These are phyloP conservation scores for Corniculantispora saksenae DNA, from an alignment of 2,329 filamentous ascomycete species.

Conservation along the genomic window DNA sequence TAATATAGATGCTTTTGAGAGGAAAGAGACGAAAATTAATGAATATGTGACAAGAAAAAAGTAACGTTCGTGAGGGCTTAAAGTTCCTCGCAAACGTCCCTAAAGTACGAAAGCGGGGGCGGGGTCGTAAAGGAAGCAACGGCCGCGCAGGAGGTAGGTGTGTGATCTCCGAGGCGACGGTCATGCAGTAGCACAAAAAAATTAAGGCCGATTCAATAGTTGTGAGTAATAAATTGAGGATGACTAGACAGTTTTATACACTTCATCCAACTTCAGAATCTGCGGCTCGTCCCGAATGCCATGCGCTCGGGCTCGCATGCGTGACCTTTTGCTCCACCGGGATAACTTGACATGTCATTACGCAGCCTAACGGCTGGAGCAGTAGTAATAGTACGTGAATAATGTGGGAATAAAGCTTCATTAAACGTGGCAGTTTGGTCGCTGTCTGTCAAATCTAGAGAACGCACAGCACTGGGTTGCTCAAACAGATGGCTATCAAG, in stretches of 20 bases:
- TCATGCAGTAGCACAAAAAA: not conserved
- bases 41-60: not conserved
- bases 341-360: not conserved
- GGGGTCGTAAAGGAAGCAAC: slow-evolving; percentile 12
- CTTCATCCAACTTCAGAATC: not conserved
- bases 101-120: slow-evolving; percentile 13
- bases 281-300: slow-evolving; percentile 14
- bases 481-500: no score
- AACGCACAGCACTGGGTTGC: not conserved
- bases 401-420: not conserved
- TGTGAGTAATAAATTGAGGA: not conserved
- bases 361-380: not conserved
- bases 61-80: slow-evolving; percentile 4
- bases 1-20: not conserved
- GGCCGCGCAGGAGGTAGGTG: not conserved
- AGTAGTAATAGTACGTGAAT: not conserved
- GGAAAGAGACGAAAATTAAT: not conserved
- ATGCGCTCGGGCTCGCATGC: not conserved
- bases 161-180: not conserved
- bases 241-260: not conserved
- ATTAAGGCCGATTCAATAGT: not conserved
- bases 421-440: not conserved
- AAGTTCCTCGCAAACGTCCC: not conserved
- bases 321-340: slow-evolving; percentile 6
- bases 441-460: not conserved